These are phyloP conservation scores for Colletotrichum sp. DNA, from an alignment of 2,329 filamentous ascomycete species.

Conservation along the genomic window DNA sequence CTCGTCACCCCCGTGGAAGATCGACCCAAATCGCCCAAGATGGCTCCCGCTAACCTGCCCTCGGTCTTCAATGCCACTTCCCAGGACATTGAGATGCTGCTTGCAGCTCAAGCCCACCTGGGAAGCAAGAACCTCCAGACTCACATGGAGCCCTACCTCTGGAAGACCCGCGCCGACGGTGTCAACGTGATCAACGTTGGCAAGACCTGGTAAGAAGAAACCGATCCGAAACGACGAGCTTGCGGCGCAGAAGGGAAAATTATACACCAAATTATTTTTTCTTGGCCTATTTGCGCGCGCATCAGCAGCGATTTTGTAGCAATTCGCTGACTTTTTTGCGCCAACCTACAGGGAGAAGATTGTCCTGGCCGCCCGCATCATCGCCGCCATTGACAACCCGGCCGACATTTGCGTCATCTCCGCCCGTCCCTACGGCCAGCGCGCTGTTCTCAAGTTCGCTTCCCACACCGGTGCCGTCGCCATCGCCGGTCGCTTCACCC, in stretches of 20 bases:
- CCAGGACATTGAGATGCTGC: constrained; percentile 99
- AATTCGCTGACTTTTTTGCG: constrained; percentile 5
- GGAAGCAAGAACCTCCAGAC: constrained; percentile 99
- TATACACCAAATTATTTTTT: background rate
- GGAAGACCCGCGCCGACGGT: constrained; percentile 98
- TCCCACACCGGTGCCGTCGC: constrained; percentile 96
- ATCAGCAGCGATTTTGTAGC: background rate
- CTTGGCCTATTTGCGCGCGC: background rate
- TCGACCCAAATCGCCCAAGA: constrained; percentile 58
- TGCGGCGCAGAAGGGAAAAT: background rate
- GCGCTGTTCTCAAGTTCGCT: constrained; percentile 99
- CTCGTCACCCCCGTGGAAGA: constrained; percentile 20
- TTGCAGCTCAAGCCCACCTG: constrained; percentile 94
- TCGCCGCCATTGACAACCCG: constrained; percentile 98
- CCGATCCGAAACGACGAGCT: background rate
- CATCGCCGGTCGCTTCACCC: constrained; percentile 99
- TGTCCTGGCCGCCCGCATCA: constrained; percentile 97
- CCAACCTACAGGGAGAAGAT: constrained; percentile 87
- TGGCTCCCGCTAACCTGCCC: constrained; percentile 95
- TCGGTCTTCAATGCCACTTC: constrained; percentile 95
- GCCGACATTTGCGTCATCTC: constrained; percentile 99
- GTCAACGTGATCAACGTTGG: constrained; percentile 99
- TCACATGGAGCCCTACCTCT: constrained; percentile 99
- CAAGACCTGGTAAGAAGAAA: constrained; percentile 91
- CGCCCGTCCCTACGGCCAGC: constrained; percentile 98